Conservation (phyloP, 1,139 yeast genomes). For the Nakaseomyces delphensis region DNA sequence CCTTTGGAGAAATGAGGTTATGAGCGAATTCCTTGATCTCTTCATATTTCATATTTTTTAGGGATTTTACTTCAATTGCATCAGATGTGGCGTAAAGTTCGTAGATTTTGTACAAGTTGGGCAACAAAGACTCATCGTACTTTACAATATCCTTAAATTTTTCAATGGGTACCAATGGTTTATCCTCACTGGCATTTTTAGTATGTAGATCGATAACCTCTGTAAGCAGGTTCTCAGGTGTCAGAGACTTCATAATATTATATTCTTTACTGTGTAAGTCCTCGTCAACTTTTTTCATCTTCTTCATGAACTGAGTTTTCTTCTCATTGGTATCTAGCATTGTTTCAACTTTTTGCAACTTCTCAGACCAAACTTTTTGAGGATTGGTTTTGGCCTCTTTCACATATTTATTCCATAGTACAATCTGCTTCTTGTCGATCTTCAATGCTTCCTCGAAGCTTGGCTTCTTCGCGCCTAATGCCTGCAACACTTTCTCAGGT, state of each 20-base stretch:
- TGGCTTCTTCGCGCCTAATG: constrained; percentile 81
- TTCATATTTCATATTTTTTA: constrained; percentile 20
- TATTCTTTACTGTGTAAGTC: constrained; percentile 22
- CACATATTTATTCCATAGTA: constrained; percentile 68
- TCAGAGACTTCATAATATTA: constrained; percentile 23
- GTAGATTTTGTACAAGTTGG: constrained; percentile 21
- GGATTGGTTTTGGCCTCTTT: constrained; percentile 47
- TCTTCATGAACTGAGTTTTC: constrained; percentile 20
- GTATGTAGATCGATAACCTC: constrained; percentile 26
- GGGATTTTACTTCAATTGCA: constrained; percentile 13
- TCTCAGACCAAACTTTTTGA: constrained; percentile 48
- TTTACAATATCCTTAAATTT: constrained; percentile 22
- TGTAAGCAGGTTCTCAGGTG: constrained; percentile 23
- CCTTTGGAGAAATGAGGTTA: constrained; percentile 16
- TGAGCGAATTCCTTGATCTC: constrained; percentile 18
- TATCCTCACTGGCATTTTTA: constrained; percentile 12
- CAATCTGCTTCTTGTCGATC: constrained; percentile 61
- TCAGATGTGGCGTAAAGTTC: constrained; percentile 21
- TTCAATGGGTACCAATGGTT: constrained; percentile 13
- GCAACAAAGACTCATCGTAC: constrained; percentile 18
- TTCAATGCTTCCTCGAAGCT: constrained; percentile 56
- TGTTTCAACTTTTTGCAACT: constrained; percentile 19
- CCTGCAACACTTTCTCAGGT: constrained; percentile 78
- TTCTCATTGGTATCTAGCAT: constrained; percentile 23
- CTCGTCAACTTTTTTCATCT: constrained; percentile 21